Evolutionary conservation across 1,284 basidiomycete genomes (phyloP), one percentile per base, ranked within the genome.

Genomic region (Malassezia japonica): DNA sequence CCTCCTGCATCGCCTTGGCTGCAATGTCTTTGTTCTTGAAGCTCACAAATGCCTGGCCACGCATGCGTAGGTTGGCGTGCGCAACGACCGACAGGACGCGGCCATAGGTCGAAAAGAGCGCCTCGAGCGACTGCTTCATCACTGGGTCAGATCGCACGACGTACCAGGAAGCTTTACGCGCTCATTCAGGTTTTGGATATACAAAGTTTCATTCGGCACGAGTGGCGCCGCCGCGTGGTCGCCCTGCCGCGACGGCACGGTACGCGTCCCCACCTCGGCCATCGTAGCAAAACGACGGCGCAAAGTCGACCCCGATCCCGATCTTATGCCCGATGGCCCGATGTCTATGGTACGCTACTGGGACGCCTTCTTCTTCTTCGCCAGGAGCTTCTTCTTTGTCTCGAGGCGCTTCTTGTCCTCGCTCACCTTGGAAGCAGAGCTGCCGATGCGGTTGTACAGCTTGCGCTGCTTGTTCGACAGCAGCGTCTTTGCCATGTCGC

Each of bases 161-260:
- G n/a, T 21, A 58, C 58, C 50, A 9, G 60, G 55, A 48, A 90
- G 78, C 75, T 87, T 87, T 61, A 98, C 87, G 76, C 87, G 89
- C 77, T 98, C 92, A 74, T 98, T 96, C 68, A 98, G 77, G 75
- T 98, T 98, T 75, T 95, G 87, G 64, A 96, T 83, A 74, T 96
- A 98, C 34, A 98, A 78, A 15, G 92, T 96, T 75, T 92, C 87
- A 35, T 53, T 53, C 10, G 64, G 57, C 13, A 29, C 39, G 12
- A 4, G 3, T 7, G 6, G 7, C 36, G 20, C 21, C 9, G 13
- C 6, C 6, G 36, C 20, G 4, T 7, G 5, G 9, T 24, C 24
- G 33, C 33, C n/a, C 5, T 15, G 6, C 16, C 7, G 16, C 16
- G 33, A 34, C 33, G 10, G 4, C 9, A 6, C 15, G 4, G 33